These are phyloP conservation scores for Ophiostoma piceae DNA, from an alignment of 2,329 filamentous ascomycete species.

Conservation along the genomic window DNA sequence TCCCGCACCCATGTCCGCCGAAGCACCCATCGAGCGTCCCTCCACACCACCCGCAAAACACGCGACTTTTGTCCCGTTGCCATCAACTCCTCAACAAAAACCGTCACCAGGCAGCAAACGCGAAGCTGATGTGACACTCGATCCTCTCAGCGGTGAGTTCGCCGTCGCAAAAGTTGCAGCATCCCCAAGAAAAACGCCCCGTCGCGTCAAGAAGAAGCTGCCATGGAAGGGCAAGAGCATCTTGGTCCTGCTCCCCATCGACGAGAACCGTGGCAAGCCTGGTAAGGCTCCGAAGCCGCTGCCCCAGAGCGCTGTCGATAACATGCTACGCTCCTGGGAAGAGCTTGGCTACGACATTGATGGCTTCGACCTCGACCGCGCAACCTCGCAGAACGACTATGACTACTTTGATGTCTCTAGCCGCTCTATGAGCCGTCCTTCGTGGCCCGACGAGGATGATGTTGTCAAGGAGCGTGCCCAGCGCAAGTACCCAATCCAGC, in stretches of 20 bases:
- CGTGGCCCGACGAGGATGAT: constrained; percentile 62
- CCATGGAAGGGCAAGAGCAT: constrained; percentile 72
- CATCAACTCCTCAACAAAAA: constrained; percentile 19
- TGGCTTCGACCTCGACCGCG: constrained; percentile 62
- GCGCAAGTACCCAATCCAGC: constrained; percentile 54
- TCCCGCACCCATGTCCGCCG: not conserved
- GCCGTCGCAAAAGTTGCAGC: constrained; percentile 27
- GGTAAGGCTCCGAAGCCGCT: constrained; percentile 52
- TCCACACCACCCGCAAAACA: constrained; percentile 1
- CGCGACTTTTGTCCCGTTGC: not conserved
- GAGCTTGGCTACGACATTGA: constrained; percentile 62
- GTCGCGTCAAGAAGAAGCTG: constrained; percentile 64
- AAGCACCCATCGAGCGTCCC: not conserved
- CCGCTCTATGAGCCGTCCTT: constrained; percentile 59
- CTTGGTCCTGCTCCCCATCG: constrained; percentile 61
- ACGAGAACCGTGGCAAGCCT: constrained; percentile 58
- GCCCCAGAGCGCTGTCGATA: constrained; percentile 49
- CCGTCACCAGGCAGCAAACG: not conserved
- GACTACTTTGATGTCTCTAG: constrained; percentile 36
- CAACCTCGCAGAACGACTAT: constrained; percentile 31
- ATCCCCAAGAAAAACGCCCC: constrained; percentile 41
- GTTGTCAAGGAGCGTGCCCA: constrained; percentile 51
- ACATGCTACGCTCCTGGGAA: constrained; percentile 62
- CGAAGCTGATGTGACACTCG: not conserved
- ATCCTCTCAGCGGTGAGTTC: constrained; percentile 18